Percentiles rank a stretch among this genome's conserved stretches.
Conservation (phyloP, 345 rosid species). For the Bruguiera sexangula region DNA sequence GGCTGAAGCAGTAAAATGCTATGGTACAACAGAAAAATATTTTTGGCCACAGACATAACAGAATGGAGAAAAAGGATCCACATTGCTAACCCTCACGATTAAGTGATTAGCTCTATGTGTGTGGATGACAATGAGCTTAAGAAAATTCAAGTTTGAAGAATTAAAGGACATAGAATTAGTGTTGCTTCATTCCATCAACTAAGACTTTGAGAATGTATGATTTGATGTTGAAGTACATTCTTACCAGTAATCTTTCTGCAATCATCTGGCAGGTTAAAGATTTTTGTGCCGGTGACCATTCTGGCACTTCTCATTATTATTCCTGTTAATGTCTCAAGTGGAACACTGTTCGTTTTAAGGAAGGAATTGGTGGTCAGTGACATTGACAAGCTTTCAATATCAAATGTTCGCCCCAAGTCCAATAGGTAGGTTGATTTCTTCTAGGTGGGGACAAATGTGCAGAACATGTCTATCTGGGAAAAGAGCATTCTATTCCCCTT, state of each 20-base stretch:
- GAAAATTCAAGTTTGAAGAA: too few species aligned
- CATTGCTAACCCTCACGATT: background rate
- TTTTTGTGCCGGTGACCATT: conserved; percentile 72
- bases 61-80: background rate
- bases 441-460: background rate
- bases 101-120: background rate
- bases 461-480: too few species aligned
- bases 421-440: conserved; percentile 41
- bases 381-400: conserved; percentile 92
- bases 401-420: conserved; percentile 81
- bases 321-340: conserved; percentile 94
- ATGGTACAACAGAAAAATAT: too few species aligned
- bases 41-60: too few species aligned
- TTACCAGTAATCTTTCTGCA: conserved; percentile 6
- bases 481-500: too few species aligned
- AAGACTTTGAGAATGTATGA: background rate
- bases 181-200: background rate
- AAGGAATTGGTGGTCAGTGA: conserved; percentile 82
- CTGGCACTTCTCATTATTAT: conserved; percentile 73
- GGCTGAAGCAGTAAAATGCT: too few species aligned
- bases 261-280: conserved; percentile 66
- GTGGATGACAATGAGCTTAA: too few species aligned
- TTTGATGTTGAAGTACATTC: background rate
- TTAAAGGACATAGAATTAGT: too few species aligned
- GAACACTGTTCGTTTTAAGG: conserved; percentile 67